Evolutionary conservation across 345 rosid species (phyloP).

Genomic region (Pistacia vera): DNA sequence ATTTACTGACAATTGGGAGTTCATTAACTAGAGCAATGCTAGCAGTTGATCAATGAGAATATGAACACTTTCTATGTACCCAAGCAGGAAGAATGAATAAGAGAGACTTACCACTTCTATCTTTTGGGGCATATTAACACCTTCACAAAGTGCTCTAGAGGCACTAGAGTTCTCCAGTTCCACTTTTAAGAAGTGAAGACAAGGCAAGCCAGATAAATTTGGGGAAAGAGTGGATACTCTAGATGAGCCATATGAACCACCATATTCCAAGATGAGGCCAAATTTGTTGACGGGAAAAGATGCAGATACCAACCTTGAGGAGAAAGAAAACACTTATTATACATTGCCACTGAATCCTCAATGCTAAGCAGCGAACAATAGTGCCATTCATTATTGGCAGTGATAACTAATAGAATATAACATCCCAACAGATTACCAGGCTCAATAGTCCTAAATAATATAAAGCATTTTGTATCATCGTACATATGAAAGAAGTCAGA

Average conservation of each 20-base stretch:
- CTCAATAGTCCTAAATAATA: not conserved
- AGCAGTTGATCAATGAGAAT: slow-evolving; percentile 10
- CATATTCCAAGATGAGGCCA: slow-evolving; percentile 57
- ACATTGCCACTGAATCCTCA: slow-evolving; percentile 4
- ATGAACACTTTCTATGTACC: not conserved
- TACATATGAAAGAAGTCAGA: not conserved
- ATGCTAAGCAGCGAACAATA: not conserved
- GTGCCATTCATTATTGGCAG: not conserved
- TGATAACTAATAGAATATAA: slow-evolving; percentile 3
- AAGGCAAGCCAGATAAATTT: slow-evolving; percentile 34
- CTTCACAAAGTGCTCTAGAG: slow-evolving; percentile 51
- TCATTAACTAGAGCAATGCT: not conserved
- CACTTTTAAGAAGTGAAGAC: slow-evolving; percentile 52
- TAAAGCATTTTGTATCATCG: not conserved
- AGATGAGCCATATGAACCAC: slow-evolving; percentile 50
- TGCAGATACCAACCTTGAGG: slow-evolving; percentile 49
- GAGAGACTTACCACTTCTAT: slow-evolving; percentile 34
- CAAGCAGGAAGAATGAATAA: slow-evolving; percentile 2
- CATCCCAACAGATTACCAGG: not conserved
- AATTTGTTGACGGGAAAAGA: slow-evolving; percentile 54
- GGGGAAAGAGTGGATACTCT: slow-evolving; percentile 35
- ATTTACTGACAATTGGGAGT: not conserved
- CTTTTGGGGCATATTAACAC: slow-evolving; percentile 44
- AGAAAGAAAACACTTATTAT: slow-evolving; percentile 22
- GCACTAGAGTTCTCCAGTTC: slow-evolving; percentile 48